These are phyloP conservation scores for Calonectria fujianensis DNA, from an alignment of 2,329 filamentous ascomycete genomes.

Conservation along the genomic window DNA sequence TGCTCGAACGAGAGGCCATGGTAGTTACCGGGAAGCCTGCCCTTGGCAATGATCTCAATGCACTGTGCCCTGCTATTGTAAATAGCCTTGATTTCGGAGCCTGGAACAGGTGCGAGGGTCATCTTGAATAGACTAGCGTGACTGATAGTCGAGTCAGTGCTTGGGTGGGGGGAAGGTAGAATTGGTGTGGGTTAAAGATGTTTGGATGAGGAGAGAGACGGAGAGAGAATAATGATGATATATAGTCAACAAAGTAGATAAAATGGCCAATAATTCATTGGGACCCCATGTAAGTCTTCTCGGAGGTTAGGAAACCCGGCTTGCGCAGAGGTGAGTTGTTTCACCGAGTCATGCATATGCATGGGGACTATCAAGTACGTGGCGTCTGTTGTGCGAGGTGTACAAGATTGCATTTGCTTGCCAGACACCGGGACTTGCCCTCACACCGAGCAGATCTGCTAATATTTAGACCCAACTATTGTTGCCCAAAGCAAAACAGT, in stretches of 20 bases:
- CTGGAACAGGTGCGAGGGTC: background rate
- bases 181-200: background rate
- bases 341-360: background rate
- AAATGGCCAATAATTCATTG: background rate
- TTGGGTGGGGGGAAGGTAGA: background rate
- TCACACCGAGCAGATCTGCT: background rate
- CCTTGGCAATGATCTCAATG: background rate
- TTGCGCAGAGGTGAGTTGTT: slow-evolving; percentile 9
- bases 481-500: background rate
- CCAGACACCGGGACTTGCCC: background rate
- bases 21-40: background rate
- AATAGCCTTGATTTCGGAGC: background rate
- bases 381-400: background rate
- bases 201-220: background rate
- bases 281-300: background rate
- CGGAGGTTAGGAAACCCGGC: background rate
- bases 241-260: background rate
- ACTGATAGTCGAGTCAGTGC: background rate
- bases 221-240: background rate
- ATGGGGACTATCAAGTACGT: background rate
- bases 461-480: background rate
- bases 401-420: background rate
- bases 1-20: background rate
- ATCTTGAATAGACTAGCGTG: background rate
- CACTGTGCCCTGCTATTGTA: slow-evolving; percentile 2